phyloP scores from a whole-genome alignment of 768 basidiomycete species.

The Phlebiopsis gigantea region DNA sequence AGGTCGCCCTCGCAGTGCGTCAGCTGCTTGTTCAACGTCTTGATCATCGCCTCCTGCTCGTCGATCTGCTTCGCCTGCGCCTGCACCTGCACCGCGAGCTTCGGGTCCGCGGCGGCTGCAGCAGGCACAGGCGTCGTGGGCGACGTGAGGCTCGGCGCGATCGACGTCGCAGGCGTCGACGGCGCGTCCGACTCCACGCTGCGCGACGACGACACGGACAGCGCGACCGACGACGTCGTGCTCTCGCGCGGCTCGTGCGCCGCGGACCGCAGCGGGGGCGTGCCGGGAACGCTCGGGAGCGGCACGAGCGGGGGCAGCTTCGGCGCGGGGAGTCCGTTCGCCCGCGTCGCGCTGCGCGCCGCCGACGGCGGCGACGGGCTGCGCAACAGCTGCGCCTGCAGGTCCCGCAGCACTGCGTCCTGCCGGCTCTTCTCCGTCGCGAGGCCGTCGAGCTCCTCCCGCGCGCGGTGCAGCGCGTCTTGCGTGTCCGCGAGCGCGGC shows the following conservation, averaged over 20 bases:
- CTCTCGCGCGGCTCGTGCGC: conserved; percentile 49
- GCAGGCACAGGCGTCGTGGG: too few relatives aligned
- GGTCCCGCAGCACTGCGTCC: conserved; percentile 66
- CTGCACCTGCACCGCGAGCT: conserved; percentile 55
- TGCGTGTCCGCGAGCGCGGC: conserved; percentile 73
- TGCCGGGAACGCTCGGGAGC: conserved; percentile 70
- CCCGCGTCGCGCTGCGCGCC: conserved; percentile 35
- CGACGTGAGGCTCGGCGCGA: conserved; percentile 27
- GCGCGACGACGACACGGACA: conserved; percentile 50
- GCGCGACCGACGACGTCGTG: conserved; percentile 44
- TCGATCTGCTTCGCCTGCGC: conserved; percentile 71
- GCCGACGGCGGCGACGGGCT: conserved; percentile 53
- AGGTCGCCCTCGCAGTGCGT: conserved; percentile 91
- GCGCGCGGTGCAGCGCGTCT: conserved; percentile 69
- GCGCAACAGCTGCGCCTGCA: conserved; percentile 67
- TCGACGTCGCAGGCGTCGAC: conserved; percentile 44
- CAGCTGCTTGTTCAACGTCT: conserved; percentile 89
- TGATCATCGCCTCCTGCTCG: conserved; percentile 89
- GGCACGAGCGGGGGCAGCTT: conserved; percentile 88
- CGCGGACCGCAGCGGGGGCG: conserved; percentile 66
- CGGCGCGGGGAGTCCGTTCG: conserved; percentile 55
- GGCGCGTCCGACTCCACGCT: conserved; percentile 76
- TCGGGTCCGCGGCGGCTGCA: conserved; percentile 42
- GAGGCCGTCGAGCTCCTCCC: conserved; percentile 69
- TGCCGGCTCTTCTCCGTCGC: conserved; percentile 68